Evolutionary conservation across 2,329 filamentous ascomycete species (phyloP), one percentile per base, ranked within the genome.

Genomic region (Magnaporthiopsis poae): DNA sequence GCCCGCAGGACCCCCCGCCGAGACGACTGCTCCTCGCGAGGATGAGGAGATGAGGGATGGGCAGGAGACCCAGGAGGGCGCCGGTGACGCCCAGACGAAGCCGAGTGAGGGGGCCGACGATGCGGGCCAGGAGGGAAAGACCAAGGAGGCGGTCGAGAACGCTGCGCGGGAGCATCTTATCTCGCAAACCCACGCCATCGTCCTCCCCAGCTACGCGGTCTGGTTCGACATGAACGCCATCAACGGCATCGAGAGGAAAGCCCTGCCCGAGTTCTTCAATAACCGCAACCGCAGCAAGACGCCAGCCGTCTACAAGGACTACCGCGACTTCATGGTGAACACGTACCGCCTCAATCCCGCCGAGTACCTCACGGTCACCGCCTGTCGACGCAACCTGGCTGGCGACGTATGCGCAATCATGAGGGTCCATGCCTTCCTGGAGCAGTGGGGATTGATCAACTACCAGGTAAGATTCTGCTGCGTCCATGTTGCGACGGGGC

Each of bases 311-410:
- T 99, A 99, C 82, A 98, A 98, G 79, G 95, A 99, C 75, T 99
- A 99, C 78, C 89, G 95, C 72, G 95, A 99, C 75, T 99, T 99
- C 75, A 99, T 99, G 95, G 92, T 99, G 80, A 99, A 99, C 80
- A 98, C 95, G 18, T 99, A 99, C 79, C 89, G 95, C 56, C 81
- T 99, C 67, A 99, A 98, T 75, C 95, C 95, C 5, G 86, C 92
- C 66, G 95, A 99, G 77, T 99, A 99, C 74, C 84, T 99, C 66
- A 99, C 95, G 5, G 94, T 99, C 66, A 99, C 95, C 13, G 95
- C 95, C 64, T 99, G 95, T 76, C 86, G 95, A 70, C 87, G 95
- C 71, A 99, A 99, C 76, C 80, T 99, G 74, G 95, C 95, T 29
- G 95, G 95, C 70, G 95, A 99, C 78, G 95, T 99, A 39, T 99